These are phyloP conservation scores for Komagataella pastoris DNA, from an alignment of 805 yeast genomes.

Conservation along the genomic window DNA sequence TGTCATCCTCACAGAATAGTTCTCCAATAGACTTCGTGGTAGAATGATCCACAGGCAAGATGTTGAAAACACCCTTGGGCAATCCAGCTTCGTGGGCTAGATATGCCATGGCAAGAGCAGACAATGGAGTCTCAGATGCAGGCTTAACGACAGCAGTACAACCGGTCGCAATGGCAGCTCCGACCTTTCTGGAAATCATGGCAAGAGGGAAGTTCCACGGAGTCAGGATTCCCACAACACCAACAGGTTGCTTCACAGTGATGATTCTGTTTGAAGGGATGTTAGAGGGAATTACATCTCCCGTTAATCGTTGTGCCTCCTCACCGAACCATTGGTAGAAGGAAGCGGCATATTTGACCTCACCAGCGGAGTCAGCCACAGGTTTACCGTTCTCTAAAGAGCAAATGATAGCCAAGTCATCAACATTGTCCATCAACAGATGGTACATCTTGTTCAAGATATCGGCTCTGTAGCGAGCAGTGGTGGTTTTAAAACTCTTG, in stretches of 20 bases:
- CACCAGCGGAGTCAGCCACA: conserved; percentile 58
- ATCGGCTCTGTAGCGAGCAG: conserved; percentile 42
- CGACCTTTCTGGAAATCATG: conserved; percentile 63
- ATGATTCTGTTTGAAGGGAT: conserved; percentile 34
- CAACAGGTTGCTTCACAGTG: conserved; percentile 62
- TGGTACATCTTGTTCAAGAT: conserved; percentile 38
- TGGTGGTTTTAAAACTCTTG: conserved; percentile 32
- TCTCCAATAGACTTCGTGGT: conserved; percentile 36
- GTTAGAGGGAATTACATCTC: conserved; percentile 51
- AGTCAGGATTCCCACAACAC: conserved; percentile 67
- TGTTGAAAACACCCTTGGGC: conserved; percentile 57
- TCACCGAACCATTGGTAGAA: conserved; percentile 88
- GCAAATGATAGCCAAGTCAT: conserved; percentile 51
- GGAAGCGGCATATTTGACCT: conserved; percentile 51
- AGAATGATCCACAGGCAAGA: conserved; percentile 34
- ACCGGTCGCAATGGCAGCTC: conserved; percentile 72
- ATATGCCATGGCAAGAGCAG: conserved; percentile 55
- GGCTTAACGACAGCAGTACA: conserved; percentile 71
- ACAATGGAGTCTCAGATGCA: conserved; percentile 61
- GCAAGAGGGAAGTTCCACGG: conserved; percentile 84
- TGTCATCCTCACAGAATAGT: conserved; percentile 39
- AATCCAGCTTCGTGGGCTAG: conserved; percentile 56
- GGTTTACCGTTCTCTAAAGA: conserved; percentile 72
- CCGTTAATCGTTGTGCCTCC: conserved; percentile 60
- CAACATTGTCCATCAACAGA: conserved; percentile 40